Base-by-base conservation (phyloP, 1,284 basidiomycete species). In the Fistulinella cinereoalba region DNA sequence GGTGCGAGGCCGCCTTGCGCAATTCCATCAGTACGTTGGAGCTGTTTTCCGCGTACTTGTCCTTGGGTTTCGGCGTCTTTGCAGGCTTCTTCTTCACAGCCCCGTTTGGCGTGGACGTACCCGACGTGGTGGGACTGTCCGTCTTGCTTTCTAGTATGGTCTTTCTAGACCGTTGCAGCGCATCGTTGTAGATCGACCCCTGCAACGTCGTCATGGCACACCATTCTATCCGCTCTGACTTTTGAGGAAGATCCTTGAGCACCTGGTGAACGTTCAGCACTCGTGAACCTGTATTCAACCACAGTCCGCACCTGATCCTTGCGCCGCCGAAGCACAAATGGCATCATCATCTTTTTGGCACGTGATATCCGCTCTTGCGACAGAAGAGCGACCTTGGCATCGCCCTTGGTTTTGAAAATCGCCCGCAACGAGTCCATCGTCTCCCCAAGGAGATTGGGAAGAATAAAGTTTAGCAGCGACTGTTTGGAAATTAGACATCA, bases 301-400 rank as follows among this genome's bases (percentile, higher is more conserved):
- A n/a, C n/a, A n/a, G n/a, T 27, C 55, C 70, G 43, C 54, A 83
- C 88, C 71, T 93, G 89, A 53, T 94, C 91, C 70, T 99, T 99
- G 54, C 95, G 82, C 40, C 97, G 81, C 19, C 97, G 88, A 18
- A 99, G 78, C 23, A 99, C 95, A 65, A 99, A 99, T 0, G 97
- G 97, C 15, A 92, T 95, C 86, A 99, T 94, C 94, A 99, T 97
- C 66, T 90, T 93, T 71, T 98, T 97, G 6, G 97, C 97, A 47
- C 96, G 75, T 41, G 92, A 90, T 22, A 97, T 89, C 38, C 95
- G 85, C 64, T 94, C 88, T 62, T 91, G 85, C 6, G 94, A 89
- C 13, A 99, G 82, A 34, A 97, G 66, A 34, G 88, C 89, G 41
- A 90, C 83, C 53, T 89, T 90, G 10, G 87, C 85, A 58, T 92